A percentile compares a stretch with the other conserved stretches of the same genome.
These are phyloP conservation scores for Penicillium waksmanii DNA, from an alignment of 495 filamentous ascomycete species.

Conservation along the genomic window DNA sequence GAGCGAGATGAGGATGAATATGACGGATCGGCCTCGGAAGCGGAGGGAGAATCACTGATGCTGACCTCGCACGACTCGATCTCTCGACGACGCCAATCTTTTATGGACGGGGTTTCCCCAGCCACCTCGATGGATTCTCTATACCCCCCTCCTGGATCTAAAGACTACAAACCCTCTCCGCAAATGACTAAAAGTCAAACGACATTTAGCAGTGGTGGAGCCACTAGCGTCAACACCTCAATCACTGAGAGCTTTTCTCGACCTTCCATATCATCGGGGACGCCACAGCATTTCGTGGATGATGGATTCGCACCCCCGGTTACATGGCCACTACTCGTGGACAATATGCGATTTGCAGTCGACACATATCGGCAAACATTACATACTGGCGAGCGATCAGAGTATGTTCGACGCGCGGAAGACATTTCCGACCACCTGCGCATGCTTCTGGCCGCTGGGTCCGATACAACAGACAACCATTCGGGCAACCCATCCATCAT, in stretches of 20 bases:
- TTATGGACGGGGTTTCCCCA: slow-evolving; percentile 78
- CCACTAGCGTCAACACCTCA: slow-evolving; percentile 39
- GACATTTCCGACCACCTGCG: slow-evolving; percentile 97
- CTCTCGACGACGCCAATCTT: slow-evolving; percentile 64
- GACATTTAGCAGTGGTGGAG: slow-evolving; percentile 28
- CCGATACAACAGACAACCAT: slow-evolving; percentile 96
- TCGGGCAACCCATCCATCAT: slow-evolving; percentile 99
- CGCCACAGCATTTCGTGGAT: slow-evolving; percentile 82
- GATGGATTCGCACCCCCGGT: slow-evolving; percentile 73
- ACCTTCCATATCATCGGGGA: slow-evolving; percentile 61
- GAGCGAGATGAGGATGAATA: slow-evolving; percentile 82
- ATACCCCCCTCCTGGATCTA: slow-evolving; percentile 55
- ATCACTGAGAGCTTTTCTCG: slow-evolving; percentile 40
- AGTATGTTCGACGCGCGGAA: slow-evolving; percentile 90
- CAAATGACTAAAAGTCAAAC: slow-evolving; percentile 28
- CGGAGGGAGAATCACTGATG: slow-evolving; percentile 70
- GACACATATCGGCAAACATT: slow-evolving; percentile 87
- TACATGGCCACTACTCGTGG: slow-evolving; percentile 85
- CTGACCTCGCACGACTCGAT: slow-evolving; percentile 60
- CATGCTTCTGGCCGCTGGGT: slow-evolving; percentile 90
- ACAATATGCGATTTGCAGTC: slow-evolving; percentile 87
- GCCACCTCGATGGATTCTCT: slow-evolving; percentile 92
- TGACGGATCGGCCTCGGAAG: slow-evolving; percentile 85
- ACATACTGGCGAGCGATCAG: slow-evolving; percentile 74
- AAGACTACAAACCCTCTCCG: slow-evolving; percentile 27